Percentiles rank a stretch among this genome's conserved stretches.
Conservation (phyloP, 768 basidiomycete species). For the Kwoniella sp. region DNA sequence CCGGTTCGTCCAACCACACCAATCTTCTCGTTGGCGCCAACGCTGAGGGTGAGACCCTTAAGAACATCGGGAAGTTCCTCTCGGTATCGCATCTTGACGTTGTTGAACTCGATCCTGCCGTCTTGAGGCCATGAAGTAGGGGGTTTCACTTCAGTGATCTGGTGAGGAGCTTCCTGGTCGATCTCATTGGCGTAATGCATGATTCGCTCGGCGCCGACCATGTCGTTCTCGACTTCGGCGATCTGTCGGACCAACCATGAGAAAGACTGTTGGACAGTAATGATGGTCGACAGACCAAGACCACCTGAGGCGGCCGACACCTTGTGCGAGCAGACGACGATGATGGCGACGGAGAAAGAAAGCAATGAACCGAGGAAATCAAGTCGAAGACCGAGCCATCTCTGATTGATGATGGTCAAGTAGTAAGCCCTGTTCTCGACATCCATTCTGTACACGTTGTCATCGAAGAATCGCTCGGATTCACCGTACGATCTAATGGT, state of each 20-base stretch:
- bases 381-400: constrained; percentile 82
- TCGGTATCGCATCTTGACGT: constrained; percentile 78
- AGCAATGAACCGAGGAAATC: constrained; percentile 78
- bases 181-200: constrained; percentile 69
- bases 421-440: constrained; percentile 84
- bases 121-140: constrained; percentile 70
- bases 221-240: constrained; percentile 84
- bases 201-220: constrained; percentile 73
- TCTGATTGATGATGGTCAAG: constrained; percentile 80
- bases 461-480: constrained; percentile 68
- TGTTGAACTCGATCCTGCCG: constrained; percentile 72
- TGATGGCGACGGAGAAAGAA: constrained; percentile 75
- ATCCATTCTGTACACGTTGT: constrained; percentile 76
- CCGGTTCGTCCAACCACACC: constrained; percentile 80
- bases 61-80: constrained; percentile 85
- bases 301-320: constrained; percentile 82
- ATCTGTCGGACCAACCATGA: constrained; percentile 53
- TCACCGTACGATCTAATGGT: constrained; percentile 89
- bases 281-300: constrained; percentile 74
- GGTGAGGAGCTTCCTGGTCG: constrained; percentile 78
- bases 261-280: constrained; percentile 66
- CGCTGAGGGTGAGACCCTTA: constrained; percentile 73
- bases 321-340: constrained; percentile 73
- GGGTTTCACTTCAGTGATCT: constrained; percentile 65
- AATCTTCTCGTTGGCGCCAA: constrained; percentile 81